phyloP scores from a whole-genome alignment of 495 filamentous ascomycete genomes.

The Trichoderma virens region DNA sequence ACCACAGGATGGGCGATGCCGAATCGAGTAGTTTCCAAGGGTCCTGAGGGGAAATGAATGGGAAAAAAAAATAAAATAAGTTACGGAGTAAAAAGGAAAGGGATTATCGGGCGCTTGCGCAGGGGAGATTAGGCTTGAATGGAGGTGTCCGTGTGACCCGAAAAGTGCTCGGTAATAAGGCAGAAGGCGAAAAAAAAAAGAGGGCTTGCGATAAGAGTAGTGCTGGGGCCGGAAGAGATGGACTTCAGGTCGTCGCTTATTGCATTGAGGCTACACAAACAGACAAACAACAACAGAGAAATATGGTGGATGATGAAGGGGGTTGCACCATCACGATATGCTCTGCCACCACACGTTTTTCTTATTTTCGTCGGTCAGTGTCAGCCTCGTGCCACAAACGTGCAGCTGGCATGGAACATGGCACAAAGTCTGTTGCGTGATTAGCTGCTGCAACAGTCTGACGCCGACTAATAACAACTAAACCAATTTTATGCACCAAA shows the following conservation, averaged over 20 bases:
- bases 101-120: neutral
- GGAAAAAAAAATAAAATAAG: neutral
- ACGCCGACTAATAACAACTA: no score
- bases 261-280: no score
- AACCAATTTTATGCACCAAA: slow-evolving; percentile 3
- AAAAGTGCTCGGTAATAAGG: neutral
- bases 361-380: no score
- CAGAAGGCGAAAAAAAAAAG: neutral
- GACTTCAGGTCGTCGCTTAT: no score
- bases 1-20: neutral
- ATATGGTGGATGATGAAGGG: no score
- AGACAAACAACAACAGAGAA: no score
- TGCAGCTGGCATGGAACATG: neutral
- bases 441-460: no score
- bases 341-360: no score
- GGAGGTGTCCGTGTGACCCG: neutral
- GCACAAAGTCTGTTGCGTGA: neutral
- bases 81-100: neutral
- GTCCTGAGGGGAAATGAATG: neutral
- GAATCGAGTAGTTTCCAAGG: slow-evolving; percentile 8
- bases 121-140: neutral
- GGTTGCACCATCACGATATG: no score
- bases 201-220: no score
- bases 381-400: no score
- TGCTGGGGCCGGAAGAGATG: no score